Evolutionary conservation across 148 eudicot genomes (phyloP).

Genomic region (Rhododendron ferrugineum): DNA sequence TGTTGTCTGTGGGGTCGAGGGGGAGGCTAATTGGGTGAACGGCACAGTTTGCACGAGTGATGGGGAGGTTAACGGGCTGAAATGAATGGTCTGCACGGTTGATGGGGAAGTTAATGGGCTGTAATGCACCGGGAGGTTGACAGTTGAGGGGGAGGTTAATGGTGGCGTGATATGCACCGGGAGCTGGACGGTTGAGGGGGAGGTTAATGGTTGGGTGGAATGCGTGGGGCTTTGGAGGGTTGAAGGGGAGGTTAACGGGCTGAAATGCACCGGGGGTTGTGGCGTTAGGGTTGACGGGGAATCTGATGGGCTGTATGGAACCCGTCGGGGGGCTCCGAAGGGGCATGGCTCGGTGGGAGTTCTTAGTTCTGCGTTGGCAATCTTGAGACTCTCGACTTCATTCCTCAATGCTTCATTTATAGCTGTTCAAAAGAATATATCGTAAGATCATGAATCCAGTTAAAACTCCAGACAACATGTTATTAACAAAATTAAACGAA

Average conservation of each 20-base stretch:
- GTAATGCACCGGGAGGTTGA: conserved; percentile 21
- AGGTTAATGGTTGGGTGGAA: neutral
- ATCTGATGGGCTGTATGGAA: neutral
- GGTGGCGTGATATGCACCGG: neutral
- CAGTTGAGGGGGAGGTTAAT: conserved; percentile 21
- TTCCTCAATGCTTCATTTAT: conserved; percentile 54
- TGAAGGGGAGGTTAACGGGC: conserved; percentile 5
- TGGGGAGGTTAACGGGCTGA: neutral
- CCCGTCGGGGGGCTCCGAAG: conserved; percentile 17
- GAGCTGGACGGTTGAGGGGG: neutral
- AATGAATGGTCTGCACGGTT: neutral
- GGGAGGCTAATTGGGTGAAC: neutral
- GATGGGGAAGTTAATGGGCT: conserved; percentile 13
- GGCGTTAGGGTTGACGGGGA: neutral
- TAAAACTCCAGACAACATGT: neutral
- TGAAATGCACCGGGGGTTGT: conserved; percentile 23
- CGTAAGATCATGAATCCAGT: neutral
- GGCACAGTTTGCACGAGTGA: neutral
- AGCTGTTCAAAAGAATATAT: conserved; percentile 18
- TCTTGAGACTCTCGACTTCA: conserved; percentile 52
- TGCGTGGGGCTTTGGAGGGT: neutral
- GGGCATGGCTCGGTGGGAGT: conserved; percentile 31
- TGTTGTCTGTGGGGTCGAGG: neutral
- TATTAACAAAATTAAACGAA: too few species aligned
- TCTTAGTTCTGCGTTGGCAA: conserved; percentile 40